Percentiles rank a stretch among this genome's conserved stretches.
These are phyloP conservation scores for Exophiala lecanii-corni DNA, from an alignment of 2,329 filamentous ascomycete genomes.

Conservation along the genomic window DNA sequence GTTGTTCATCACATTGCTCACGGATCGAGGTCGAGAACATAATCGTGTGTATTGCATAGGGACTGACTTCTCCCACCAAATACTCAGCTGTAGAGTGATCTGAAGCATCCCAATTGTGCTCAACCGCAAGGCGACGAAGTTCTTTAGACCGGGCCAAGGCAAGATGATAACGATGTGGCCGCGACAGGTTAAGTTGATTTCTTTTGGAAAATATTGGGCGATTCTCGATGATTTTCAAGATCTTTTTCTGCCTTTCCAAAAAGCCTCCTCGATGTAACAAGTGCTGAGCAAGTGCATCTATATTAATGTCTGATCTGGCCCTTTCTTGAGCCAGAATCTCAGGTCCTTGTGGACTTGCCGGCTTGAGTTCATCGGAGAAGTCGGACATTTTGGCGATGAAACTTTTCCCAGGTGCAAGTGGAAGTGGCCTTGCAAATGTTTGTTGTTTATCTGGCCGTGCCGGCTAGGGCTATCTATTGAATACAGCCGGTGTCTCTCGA, in stretches of 20 bases:
- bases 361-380: conserved; percentile 38
- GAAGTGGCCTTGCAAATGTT: no score
- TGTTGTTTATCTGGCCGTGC: no score
- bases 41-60: conserved; percentile 45
- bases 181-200: conserved; percentile 47
- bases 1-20: conserved; percentile 46
- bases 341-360: conserved; percentile 41
- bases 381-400: no score
- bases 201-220: conserved; percentile 46
- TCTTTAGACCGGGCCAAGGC: conserved; percentile 49
- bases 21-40: conserved; percentile 50
- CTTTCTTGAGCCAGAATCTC: conserved; percentile 44
- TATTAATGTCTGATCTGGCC: conserved; percentile 38
- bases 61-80: conserved; percentile 49
- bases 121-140: conserved; percentile 41
- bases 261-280: conserved; percentile 45
- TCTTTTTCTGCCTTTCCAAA: conserved; percentile 42
- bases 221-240: conserved; percentile 40
- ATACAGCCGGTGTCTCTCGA: no score
- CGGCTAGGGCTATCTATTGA: no score
- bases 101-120: conserved; percentile 44
- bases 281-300: conserved; percentile 43
- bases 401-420: no score
- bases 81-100: conserved; percentile 49
- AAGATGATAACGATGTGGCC: conserved; percentile 48